These are phyloP conservation scores for Claviceps arundinis DNA, from an alignment of 2,329 filamentous ascomycete species.

Conservation along the genomic window DNA sequence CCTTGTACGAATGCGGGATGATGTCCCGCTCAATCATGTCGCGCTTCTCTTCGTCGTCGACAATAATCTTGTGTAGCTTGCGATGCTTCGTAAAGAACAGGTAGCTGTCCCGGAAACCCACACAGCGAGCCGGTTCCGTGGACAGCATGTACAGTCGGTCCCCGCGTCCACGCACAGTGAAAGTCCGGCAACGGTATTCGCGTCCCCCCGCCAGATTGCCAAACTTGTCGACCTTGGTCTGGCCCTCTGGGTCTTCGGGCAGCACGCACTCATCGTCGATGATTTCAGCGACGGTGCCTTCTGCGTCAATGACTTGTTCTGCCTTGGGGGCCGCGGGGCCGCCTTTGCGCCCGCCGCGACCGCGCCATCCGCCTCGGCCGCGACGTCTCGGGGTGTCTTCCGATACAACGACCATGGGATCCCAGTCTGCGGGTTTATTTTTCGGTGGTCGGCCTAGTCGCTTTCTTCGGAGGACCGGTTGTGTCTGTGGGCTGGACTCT, in stretches of 20 bases:
- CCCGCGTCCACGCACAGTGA: conserved; percentile 74
- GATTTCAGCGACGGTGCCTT: conserved; percentile 84
- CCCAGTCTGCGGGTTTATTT: conserved; percentile 70
- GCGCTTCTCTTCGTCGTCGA: conserved; percentile 92
- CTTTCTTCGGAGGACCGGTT: conserved; percentile 55
- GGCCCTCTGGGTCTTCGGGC: conserved; percentile 75
- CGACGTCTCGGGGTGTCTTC: conserved; percentile 48
- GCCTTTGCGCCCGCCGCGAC: conserved; percentile 51
- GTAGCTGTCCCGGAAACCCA: conserved; percentile 95
- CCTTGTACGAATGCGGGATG: conserved; percentile 97
- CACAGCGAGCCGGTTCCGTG: conserved; percentile 89
- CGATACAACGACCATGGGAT: conserved; percentile 45
- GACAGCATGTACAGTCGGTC: conserved; percentile 94
- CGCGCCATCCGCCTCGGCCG: conserved; percentile 59
- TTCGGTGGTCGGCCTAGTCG: conserved; percentile 78
- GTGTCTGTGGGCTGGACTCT: conserved; percentile 42
- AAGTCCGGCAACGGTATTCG: conserved; percentile 91
- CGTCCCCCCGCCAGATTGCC: conserved; percentile 72
- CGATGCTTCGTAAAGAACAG: conserved; percentile 98
- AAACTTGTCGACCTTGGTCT: conserved; percentile 83
- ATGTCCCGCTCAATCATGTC: conserved; percentile 92
- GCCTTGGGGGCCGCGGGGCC: conserved; percentile 63
- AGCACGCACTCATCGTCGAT: conserved; percentile 83
- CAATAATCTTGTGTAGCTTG: conserved; percentile 93
- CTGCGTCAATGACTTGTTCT: conserved; percentile 80